These are phyloP conservation scores for Citrus glauca DNA, from an alignment of 345 rosid species.

Conservation along the genomic window DNA sequence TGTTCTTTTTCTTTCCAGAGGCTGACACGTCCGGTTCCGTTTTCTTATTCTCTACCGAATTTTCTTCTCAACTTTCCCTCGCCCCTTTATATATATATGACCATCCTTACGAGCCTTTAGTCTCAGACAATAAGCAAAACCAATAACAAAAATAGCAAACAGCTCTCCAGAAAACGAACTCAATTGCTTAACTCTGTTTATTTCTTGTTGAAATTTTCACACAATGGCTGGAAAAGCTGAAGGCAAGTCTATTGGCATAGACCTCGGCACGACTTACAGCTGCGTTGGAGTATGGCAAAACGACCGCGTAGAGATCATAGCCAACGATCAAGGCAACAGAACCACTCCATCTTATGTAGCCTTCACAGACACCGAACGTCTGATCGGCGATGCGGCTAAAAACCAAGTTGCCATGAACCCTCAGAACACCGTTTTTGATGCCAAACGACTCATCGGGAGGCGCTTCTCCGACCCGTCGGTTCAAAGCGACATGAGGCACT, in stretches of 20 bases:
- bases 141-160: neutral
- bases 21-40: neutral
- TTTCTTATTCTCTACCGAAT: neutral
- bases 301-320: constrained; percentile 36
- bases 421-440: constrained; percentile 30
- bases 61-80: neutral
- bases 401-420: constrained; percentile 41
- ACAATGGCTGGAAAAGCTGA: constrained; percentile 5
- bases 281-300: constrained; percentile 34
- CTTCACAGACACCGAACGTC: constrained; percentile 35
- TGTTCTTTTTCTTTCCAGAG: neutral
- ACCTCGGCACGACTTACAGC: constrained; percentile 36
- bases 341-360: constrained; percentile 38
- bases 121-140: neutral
- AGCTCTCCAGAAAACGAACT: neutral
- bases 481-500: constrained; percentile 26
- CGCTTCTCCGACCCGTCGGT: constrained; percentile 24
- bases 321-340: constrained; percentile 39
- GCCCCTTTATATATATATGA: neutral
- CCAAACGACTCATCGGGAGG: constrained; percentile 30
- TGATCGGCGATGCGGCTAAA: constrained; percentile 36
- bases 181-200: neutral
- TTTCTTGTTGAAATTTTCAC: neutral
- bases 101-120: no score
- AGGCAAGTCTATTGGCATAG: constrained; percentile 33